These are phyloP conservation scores for Immersiella caudata DNA, from an alignment of 495 filamentous ascomycete species.

Conservation along the genomic window DNA sequence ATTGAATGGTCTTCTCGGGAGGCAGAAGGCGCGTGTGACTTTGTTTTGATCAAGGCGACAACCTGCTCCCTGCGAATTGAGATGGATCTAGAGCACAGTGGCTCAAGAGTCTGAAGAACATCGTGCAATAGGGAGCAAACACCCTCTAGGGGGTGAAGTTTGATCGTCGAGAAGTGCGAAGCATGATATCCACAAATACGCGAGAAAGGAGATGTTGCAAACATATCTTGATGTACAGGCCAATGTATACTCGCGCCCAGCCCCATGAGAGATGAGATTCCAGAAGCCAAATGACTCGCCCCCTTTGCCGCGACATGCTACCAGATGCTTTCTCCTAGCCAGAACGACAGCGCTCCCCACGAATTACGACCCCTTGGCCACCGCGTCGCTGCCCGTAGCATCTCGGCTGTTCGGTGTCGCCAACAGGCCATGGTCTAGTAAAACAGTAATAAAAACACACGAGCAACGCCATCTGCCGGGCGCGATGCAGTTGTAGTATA, in stretches of 20 bases:
- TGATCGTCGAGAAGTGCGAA: too few species aligned
- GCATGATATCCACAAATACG: too few species aligned
- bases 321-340: not conserved
- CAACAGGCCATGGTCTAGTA: not conserved
- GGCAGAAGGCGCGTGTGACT: too few species aligned
- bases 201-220: not conserved
- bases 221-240: not conserved
- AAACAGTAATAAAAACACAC: constrained; percentile 3
- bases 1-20: too few species aligned
- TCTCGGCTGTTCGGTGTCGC: not conserved
- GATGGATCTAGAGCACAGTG: too few species aligned
- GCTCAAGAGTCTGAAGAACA: too few species aligned
- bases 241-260: not conserved
- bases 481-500: constrained; percentile 10
- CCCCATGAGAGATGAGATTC: constrained; percentile 11
- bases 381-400: not conserved
- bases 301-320: not conserved
- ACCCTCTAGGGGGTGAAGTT: too few species aligned
- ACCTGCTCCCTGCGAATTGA: too few species aligned
- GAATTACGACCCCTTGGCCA: not conserved
- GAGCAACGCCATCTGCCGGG: constrained; percentile 3
- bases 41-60: too few species aligned
- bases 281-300: constrained; percentile 1
- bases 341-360: not conserved
- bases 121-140: too few species aligned